A percentile compares a stretch with the other conserved stretches of the same genome.
Evolutionary conservation across 1,139 yeast genomes (phyloP).

Genomic region (Nakaseomyces kungkrabaensis): DNA sequence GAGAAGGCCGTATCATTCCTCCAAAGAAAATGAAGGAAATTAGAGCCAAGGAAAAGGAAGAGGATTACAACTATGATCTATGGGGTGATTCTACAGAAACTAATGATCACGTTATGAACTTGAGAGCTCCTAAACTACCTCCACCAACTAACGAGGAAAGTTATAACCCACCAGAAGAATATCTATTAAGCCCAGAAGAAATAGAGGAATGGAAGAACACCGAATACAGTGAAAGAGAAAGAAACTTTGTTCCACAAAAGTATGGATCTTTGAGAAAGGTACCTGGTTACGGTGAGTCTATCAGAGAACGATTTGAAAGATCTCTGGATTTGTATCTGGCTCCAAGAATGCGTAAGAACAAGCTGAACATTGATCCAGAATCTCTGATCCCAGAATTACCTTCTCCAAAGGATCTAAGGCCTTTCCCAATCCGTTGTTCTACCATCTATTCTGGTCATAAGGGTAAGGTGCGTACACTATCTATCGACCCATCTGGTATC

Average conservation of each 20-base stretch:
- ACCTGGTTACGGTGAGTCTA: conserved; percentile 80
- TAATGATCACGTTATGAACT: conserved; percentile 71
- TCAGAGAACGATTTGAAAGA: conserved; percentile 89
- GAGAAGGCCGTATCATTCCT: conserved; percentile 89
- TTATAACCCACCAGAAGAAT: conserved; percentile 96
- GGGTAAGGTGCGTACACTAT: conserved; percentile 71
- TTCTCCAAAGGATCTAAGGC: conserved; percentile 91
- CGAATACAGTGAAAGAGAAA: conserved; percentile 72
- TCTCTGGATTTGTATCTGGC: conserved; percentile 89
- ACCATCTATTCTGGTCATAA: conserved; percentile 76
- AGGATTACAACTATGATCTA: conserved; percentile 55
- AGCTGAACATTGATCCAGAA: conserved; percentile 91
- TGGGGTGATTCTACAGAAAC: conserved; percentile 67
- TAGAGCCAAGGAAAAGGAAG: conserved; percentile 42
- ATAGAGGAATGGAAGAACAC: conserved; percentile 57
- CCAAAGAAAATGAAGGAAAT: conserved; percentile 48
- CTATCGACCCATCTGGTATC: conserved; percentile 81
- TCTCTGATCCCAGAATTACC: conserved; percentile 93
- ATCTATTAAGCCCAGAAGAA: conserved; percentile 72
- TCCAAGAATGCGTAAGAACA: conserved; percentile 88
- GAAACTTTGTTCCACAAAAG: conserved; percentile 74
- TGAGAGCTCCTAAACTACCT: conserved; percentile 89
- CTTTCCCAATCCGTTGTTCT: conserved; percentile 93
- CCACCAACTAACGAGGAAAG: conserved; percentile 97
- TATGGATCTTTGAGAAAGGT: conserved; percentile 76